A percentile compares a stretch with the other conserved stretches of the same genome.
These are phyloP conservation scores for Alternaria alternata DNA, from an alignment of 2,329 filamentous ascomycete genomes.

Conservation along the genomic window DNA sequence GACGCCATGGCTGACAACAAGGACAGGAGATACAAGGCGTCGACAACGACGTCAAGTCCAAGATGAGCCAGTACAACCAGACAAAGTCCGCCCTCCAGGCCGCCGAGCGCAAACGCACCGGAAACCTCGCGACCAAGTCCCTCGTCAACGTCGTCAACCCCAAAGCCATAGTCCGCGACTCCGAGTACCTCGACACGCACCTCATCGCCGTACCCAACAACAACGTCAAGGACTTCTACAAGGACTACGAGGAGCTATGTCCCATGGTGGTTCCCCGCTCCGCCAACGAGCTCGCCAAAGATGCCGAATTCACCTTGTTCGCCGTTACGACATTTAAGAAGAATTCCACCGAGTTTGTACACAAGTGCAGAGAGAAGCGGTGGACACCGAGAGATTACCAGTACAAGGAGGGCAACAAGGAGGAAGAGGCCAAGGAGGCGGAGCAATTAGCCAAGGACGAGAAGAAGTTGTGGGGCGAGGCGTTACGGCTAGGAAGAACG, in stretches of 20 bases:
- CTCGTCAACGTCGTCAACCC: slow-evolving; percentile 89
- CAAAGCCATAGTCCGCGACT: slow-evolving; percentile 76
- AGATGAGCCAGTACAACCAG: slow-evolving; percentile 93
- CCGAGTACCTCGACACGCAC: slow-evolving; percentile 96
- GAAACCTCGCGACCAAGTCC: slow-evolving; percentile 93
- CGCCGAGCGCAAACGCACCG: slow-evolving; percentile 87
- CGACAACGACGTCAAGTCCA: slow-evolving; percentile 94
- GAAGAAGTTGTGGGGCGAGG: slow-evolving; percentile 91
- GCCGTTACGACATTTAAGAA: slow-evolving; percentile 95
- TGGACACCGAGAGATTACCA: slow-evolving; percentile 97
- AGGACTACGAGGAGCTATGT: slow-evolving; percentile 84
- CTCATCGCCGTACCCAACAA: slow-evolving; percentile 86
- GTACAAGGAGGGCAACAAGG: slow-evolving; percentile 86
- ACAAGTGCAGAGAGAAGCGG: slow-evolving; percentile 90
- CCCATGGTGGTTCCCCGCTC: slow-evolving; percentile 96
- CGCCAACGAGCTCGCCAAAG: slow-evolving; percentile 77
- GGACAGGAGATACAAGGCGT: slow-evolving; percentile 83
- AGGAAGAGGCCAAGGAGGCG: slow-evolving; percentile 88
- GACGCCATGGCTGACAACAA: no score
- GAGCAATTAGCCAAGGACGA: slow-evolving; percentile 84
- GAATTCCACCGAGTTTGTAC: slow-evolving; percentile 82
- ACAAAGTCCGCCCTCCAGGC: slow-evolving; percentile 84
- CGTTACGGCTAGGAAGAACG: slow-evolving; percentile 83
- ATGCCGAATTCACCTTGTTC: slow-evolving; percentile 89
- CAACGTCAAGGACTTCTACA: slow-evolving; percentile 85